phyloP scores from a whole-genome alignment of 495 filamentous ascomycete species.

The Xylaria castorea region DNA sequence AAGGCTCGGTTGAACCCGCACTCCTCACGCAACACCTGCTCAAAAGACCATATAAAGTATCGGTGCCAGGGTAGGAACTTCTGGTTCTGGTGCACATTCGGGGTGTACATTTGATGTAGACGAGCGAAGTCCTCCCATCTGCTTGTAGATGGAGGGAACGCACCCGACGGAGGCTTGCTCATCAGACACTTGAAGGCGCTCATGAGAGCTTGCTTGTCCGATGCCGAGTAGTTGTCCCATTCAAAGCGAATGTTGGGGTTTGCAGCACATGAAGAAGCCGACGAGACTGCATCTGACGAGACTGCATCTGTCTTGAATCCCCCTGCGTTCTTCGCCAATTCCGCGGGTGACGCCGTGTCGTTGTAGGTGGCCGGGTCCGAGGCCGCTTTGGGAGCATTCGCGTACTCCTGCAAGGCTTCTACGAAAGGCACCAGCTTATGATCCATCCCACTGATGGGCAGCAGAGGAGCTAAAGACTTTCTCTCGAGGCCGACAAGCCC shows the following conservation, averaged over 20 bases:
- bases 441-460: constrained; percentile 9
- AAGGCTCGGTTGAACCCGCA: constrained; percentile 48
- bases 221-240: constrained; percentile 32
- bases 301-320: background rate
- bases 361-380: constrained; percentile 26
- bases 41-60: constrained; percentile 61
- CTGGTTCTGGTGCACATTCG: constrained; percentile 35
- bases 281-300: background rate
- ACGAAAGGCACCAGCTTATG: constrained; percentile 23
- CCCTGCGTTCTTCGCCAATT: constrained; percentile 3
- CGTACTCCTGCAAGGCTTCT: constrained; percentile 16
- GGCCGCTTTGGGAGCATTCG: constrained; percentile 22
- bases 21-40: constrained; percentile 61
- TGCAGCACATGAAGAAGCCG: constrained; percentile 20
- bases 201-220: constrained; percentile 33
- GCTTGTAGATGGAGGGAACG: constrained; percentile 27
- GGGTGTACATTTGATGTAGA: constrained; percentile 24
- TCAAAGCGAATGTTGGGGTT: constrained; percentile 34
- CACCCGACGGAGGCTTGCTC: constrained; percentile 30
- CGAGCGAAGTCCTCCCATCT: constrained; percentile 29
- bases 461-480: constrained; percentile 19
- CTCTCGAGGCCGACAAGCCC: constrained; percentile 1
- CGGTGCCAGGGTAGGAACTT: constrained; percentile 64
- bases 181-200: constrained; percentile 35
- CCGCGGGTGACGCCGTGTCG: constrained; percentile 7